phyloP scores from a whole-genome alignment of 2,329 filamentous ascomycete species.

The Colletotrichum sp. region DNA sequence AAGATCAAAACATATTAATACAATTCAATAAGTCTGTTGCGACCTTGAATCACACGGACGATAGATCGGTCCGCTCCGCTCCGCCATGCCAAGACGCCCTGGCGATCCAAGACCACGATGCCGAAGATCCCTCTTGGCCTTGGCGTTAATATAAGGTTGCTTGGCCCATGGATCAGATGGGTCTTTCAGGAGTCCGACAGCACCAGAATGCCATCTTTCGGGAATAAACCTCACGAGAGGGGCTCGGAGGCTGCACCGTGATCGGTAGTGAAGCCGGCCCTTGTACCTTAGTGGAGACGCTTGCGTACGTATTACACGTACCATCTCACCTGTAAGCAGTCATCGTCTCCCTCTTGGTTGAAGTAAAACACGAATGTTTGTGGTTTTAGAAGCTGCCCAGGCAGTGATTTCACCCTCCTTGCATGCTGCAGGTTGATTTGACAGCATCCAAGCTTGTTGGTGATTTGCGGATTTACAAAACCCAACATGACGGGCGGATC shows the following conservation, averaged over 20 bases:
- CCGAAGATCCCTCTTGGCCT: slow-evolving; percentile 5
- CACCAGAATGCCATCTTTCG: not conserved
- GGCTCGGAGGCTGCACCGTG: not conserved
- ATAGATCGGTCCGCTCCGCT: not conserved
- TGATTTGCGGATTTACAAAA: not conserved
- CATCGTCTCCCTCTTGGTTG: not conserved
- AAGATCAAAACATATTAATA: not conserved
- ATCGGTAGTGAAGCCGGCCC: not conserved
- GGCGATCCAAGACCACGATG: not conserved
- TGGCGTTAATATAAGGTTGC: slow-evolving; percentile 2
- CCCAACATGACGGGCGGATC: not conserved
- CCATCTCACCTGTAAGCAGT: not conserved
- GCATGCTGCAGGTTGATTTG: not conserved
- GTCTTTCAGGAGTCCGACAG: not conserved
- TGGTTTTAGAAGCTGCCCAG: not conserved
- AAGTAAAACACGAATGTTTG: not conserved
- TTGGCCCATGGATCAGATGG: not conserved
- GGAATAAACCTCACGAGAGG: not conserved
- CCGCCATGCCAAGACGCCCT: not conserved
- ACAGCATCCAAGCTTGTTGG: not conserved
- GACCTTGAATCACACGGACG: not conserved
- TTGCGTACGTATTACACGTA: not conserved
- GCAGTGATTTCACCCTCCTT: not conserved
- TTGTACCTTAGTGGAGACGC: not conserved
- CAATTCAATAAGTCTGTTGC: not conserved